Evolutionary conservation across 2,329 filamentous ascomycete genomes (phyloP).

Genomic region (Penicillium concentricum): DNA sequence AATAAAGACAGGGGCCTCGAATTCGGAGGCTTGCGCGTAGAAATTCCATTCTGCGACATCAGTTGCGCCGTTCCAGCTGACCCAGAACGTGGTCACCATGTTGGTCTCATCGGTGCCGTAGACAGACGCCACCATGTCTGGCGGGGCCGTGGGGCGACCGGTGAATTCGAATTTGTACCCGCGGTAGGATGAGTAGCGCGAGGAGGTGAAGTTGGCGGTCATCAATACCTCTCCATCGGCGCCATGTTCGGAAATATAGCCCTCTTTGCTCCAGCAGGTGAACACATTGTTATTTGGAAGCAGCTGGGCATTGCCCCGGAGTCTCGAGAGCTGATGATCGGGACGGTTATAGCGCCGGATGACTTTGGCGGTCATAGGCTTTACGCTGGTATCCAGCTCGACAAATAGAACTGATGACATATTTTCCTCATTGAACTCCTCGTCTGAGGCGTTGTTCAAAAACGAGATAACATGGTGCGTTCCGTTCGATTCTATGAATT

Average conservation of each 20-base stretch:
- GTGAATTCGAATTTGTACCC: constrained; percentile 40
- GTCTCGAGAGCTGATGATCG: constrained; percentile 29
- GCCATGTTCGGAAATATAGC: constrained; percentile 36
- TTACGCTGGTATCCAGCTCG: constrained; percentile 26
- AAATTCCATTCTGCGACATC: constrained; percentile 38
- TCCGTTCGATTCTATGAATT: constrained; percentile 30
- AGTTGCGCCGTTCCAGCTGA: constrained; percentile 42
- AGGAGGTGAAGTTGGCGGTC: constrained; percentile 33
- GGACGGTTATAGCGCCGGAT: constrained; percentile 33
- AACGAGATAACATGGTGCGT: constrained; percentile 35
- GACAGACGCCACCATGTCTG: constrained; percentile 30
- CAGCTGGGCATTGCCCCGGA: constrained; percentile 37
- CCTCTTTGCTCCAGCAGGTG: constrained; percentile 35
- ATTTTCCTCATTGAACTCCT: constrained; percentile 25
- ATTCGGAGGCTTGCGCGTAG: constrained; percentile 28
- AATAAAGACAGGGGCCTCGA: constrained; percentile 18
- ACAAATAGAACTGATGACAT: constrained; percentile 31
- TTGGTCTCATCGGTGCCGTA: constrained; percentile 27
- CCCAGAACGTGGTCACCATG: constrained; percentile 31
- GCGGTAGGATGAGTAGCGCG: constrained; percentile 39
- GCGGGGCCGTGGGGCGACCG: constrained; percentile 32
- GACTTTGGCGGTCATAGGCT: constrained; percentile 29
- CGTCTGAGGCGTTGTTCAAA: constrained; percentile 37
- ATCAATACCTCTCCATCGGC: constrained; percentile 31
- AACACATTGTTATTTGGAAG: constrained; percentile 38